Evolutionary conservation across 1,284 basidiomycete genomes (phyloP).

Genomic region (Naganishia albida): DNA sequence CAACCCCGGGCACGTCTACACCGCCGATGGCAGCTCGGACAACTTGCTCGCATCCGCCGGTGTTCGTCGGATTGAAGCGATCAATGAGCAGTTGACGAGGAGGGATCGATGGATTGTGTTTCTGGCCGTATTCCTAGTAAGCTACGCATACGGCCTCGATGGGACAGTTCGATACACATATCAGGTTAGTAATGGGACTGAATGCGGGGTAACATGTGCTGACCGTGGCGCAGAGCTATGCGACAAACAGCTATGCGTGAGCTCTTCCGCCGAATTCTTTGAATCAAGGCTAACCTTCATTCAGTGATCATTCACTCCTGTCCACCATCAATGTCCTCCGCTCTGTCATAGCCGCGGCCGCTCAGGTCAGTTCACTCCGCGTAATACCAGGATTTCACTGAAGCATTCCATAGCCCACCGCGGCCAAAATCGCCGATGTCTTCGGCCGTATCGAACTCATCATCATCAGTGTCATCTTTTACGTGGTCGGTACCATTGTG

Average conservation of each 20-base stretch:
- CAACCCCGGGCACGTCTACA: background rate
- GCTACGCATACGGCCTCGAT: slow-evolving; percentile 52
- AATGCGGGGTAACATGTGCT: background rate
- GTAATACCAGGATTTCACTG: background rate
- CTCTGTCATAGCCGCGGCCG: slow-evolving; percentile 43
- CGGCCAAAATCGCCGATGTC: slow-evolving; percentile 49
- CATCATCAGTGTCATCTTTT: slow-evolving; percentile 49
- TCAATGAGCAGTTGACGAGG: slow-evolving; percentile 43
- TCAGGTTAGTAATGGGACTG: background rate
- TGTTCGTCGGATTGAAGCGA: slow-evolving; percentile 51
- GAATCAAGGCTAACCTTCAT: slow-evolving; percentile 33
- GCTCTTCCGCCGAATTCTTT: slow-evolving; percentile 5
- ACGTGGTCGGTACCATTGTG: slow-evolving; percentile 52
- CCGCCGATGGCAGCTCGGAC: slow-evolving; percentile 1
- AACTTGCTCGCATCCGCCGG: slow-evolving; percentile 38
- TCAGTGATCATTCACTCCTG: slow-evolving; percentile 39
- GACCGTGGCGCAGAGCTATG: slow-evolving; percentile 24
- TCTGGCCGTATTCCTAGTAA: slow-evolving; percentile 51
- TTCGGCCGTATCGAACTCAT: slow-evolving; percentile 54
- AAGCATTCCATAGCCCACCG: slow-evolving; percentile 40
- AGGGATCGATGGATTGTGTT: slow-evolving; percentile 47
- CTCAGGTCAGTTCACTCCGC: slow-evolving; percentile 8
- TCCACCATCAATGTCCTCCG: slow-evolving; percentile 50
- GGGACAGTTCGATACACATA: slow-evolving; percentile 44
- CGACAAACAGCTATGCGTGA: slow-evolving; percentile 32